phyloP scores from a whole-genome alignment of 2,329 filamentous ascomycete genomes.

The Botrytis galanthina region DNA sequence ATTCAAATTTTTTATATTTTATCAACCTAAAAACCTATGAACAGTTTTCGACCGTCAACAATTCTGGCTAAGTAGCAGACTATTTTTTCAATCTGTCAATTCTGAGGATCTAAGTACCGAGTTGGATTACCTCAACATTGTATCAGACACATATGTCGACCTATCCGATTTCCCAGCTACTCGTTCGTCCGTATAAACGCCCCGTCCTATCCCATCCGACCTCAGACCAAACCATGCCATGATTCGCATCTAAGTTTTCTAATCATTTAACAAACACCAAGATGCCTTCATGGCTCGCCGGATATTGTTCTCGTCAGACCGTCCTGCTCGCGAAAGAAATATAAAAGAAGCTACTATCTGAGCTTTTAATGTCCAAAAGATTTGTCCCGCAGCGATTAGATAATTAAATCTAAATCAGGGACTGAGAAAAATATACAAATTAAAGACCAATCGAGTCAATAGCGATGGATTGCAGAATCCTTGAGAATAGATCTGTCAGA shows the following conservation, averaged over 20 bases:
- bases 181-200: not conserved
- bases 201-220: not conserved
- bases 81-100: not conserved
- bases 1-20: conserved; percentile 2
- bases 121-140: not conserved
- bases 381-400: not conserved
- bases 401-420: not conserved
- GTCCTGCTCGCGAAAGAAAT: conserved; percentile 4
- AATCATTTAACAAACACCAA: conserved; percentile 5
- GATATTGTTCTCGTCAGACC: not conserved
- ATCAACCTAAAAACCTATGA: not conserved
- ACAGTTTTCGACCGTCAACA: not conserved
- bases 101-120: not conserved
- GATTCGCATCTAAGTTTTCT: conserved; percentile 14
- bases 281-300: conserved; percentile 4
- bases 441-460: conserved; percentile 1
- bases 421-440: conserved; percentile 19
- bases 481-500: not conserved
- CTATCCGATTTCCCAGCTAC: not conserved
- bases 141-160: not conserved
- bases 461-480: not conserved
- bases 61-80: not conserved
- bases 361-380: conserved; percentile 9
- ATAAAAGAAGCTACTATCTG: not conserved
- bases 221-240: not conserved